phyloP scores from a whole-genome alignment of 2,329 filamentous ascomycete genomes.

The Alternaria atra region DNA sequence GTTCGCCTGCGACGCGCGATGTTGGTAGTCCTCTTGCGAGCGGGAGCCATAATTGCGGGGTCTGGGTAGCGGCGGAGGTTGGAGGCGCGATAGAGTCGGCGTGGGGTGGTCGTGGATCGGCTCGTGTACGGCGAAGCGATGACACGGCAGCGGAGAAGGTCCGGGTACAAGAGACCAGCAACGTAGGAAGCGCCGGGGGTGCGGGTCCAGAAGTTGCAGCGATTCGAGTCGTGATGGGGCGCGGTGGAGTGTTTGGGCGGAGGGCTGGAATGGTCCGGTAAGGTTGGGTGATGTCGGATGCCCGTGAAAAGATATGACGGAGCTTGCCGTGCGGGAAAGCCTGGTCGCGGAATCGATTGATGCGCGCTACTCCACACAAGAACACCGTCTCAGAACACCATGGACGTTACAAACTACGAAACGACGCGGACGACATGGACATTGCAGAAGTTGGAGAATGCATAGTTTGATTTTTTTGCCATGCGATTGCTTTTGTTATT shows the following conservation, averaged over 20 bases:
- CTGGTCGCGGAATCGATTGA: conserved; percentile 24
- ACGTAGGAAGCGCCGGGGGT: conserved; percentile 21
- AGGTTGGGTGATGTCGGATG: conserved; percentile 42
- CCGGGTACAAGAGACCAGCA: conserved; percentile 25
- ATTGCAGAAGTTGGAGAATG: neutral
- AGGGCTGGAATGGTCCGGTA: conserved; percentile 30
- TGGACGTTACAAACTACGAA: neutral
- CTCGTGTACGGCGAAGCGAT: conserved; percentile 31
- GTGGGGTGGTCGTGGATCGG: conserved; percentile 33
- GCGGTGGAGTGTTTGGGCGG: conserved; percentile 25
- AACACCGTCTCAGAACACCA: conserved; percentile 9
- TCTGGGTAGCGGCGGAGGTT: conserved; percentile 19
- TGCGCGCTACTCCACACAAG: conserved; percentile 26
- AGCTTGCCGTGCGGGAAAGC: conserved; percentile 35
- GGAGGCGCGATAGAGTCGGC: conserved; percentile 25
- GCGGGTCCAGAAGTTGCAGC: conserved; percentile 30
- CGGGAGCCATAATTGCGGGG: conserved; percentile 47
- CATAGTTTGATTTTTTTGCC: neutral
- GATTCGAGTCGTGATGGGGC: conserved; percentile 41
- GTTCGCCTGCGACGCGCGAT: conserved; percentile 51
- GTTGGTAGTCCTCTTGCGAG: conserved; percentile 47
- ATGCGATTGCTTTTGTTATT: conserved; percentile 17
- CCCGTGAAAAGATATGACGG: conserved; percentile 49
- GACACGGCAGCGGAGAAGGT: conserved; percentile 34
- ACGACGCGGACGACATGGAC: neutral